Percentiles rank a stretch among this genome's conserved stretches.
phyloP scores from a whole-genome alignment of 306 rosid genomes.

The Prunus mira region DNA sequence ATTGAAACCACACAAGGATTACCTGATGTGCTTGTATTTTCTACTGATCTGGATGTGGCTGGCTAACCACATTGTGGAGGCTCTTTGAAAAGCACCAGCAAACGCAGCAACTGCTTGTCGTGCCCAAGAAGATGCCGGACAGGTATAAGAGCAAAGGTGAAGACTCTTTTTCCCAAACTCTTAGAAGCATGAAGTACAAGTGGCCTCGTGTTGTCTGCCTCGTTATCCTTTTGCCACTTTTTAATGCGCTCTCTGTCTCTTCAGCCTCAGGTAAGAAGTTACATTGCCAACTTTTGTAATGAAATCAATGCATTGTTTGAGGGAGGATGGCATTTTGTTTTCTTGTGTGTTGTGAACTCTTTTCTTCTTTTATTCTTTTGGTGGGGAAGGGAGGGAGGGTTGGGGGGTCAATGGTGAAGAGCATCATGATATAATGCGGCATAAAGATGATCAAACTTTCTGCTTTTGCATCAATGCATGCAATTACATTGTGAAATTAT shows the following conservation, averaged over 20 bases:
- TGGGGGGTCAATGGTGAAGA: background rate
- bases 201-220: background rate
- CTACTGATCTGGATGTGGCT: constrained; percentile 2
- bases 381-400: background rate
- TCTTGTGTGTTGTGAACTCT: background rate
- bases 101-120: background rate
- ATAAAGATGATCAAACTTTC: background rate
- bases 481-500: background rate
- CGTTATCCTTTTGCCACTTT: no score
- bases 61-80: background rate
- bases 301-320: background rate
- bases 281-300: background rate
- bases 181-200: background rate
- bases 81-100: constrained; percentile 7
- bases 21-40: background rate
- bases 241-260: background rate
- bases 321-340: background rate
- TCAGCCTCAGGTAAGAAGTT: constrained; percentile 4
- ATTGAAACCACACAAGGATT: background rate
- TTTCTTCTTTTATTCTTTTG: background rate
- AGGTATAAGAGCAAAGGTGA: background rate
- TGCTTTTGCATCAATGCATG: background rate
- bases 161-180: background rate
- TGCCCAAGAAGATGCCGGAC: background rate
- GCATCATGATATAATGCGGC: background rate